phyloP scores from a whole-genome alignment of 805 yeast species.

The Candida pini region DNA sequence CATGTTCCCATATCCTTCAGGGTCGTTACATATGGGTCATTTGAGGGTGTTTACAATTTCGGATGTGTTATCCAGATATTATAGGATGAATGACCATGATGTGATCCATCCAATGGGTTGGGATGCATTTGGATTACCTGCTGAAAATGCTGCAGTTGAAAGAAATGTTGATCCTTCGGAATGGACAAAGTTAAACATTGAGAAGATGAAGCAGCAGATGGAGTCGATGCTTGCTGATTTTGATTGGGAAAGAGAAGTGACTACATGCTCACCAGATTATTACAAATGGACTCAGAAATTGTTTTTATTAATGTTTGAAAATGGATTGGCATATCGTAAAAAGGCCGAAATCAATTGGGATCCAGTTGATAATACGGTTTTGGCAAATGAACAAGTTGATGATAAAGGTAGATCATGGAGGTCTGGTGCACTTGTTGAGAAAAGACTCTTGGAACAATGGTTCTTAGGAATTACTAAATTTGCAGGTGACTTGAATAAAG shows the following conservation, averaged over 20 bases:
- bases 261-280: slow-evolving; percentile 82
- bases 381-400: slow-evolving; percentile 97
- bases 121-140: slow-evolving; percentile 99
- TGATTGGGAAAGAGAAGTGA: slow-evolving; percentile 89
- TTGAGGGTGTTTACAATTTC: slow-evolving; percentile 87
- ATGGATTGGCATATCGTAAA: slow-evolving; percentile 79
- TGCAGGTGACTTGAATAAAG: slow-evolving; percentile 62
- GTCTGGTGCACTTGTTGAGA: slow-evolving; percentile 92
- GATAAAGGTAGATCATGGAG: slow-evolving; percentile 90
- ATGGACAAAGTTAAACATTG: slow-evolving; percentile 83
- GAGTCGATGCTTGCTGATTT: slow-evolving; percentile 72
- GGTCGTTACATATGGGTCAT: slow-evolving; percentile 90
- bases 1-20: slow-evolving; percentile 97
- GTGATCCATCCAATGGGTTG: slow-evolving; percentile 98
- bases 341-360: slow-evolving; percentile 96
- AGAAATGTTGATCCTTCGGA: slow-evolving; percentile 67
- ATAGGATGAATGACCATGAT: slow-evolving; percentile 66
- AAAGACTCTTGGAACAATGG: slow-evolving; percentile 82
- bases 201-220: slow-evolving; percentile 82
- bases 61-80: slow-evolving; percentile 75
- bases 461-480: slow-evolving; percentile 83
- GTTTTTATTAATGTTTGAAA: slow-evolving; percentile 64
- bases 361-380: slow-evolving; percentile 89
- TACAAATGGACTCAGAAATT: slow-evolving; percentile 91
- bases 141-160: slow-evolving; percentile 96